phyloP scores from a whole-genome alignment of 1,284 basidiomycete genomes.

The Cutaneotrichosporon sp. region DNA sequence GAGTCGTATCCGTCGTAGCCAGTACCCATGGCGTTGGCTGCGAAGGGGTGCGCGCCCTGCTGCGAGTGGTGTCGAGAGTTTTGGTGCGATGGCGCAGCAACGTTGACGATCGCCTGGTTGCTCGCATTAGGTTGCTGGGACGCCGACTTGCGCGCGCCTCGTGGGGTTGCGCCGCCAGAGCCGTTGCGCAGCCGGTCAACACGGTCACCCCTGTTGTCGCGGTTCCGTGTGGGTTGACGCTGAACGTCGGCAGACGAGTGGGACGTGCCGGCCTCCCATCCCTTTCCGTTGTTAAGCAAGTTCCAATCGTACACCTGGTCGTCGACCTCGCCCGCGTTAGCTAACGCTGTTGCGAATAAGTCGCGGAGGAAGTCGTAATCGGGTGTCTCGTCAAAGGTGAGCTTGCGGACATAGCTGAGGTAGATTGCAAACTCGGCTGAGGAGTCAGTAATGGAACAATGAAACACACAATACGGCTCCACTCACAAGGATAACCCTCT shows the following conservation, averaged over 20 bases:
- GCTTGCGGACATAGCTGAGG: slow-evolving; percentile 92
- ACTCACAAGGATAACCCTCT: slow-evolving; percentile 82
- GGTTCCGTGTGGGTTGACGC: slow-evolving; percentile 36
- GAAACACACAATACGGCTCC: background rate
- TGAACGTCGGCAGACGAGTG: slow-evolving; percentile 25
- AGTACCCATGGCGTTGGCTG: slow-evolving; percentile 18
- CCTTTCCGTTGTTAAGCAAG: slow-evolving; percentile 80
- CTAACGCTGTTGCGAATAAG: slow-evolving; percentile 83
- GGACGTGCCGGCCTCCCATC: slow-evolving; percentile 74
- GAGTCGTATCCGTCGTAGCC: slow-evolving; percentile 34
- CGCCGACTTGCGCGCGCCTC: slow-evolving; percentile 39
- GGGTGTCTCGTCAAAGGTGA: slow-evolving; percentile 92
- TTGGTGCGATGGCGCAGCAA: slow-evolving; percentile 41
- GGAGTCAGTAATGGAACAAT: slow-evolving; percentile 5
- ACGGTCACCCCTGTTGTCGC: slow-evolving; percentile 44
- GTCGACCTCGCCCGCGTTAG: slow-evolving; percentile 79
- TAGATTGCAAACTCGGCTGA: slow-evolving; percentile 89
- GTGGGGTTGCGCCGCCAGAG: slow-evolving; percentile 30
- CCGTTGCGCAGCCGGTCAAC: slow-evolving; percentile 49
- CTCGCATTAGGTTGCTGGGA: slow-evolving; percentile 44
- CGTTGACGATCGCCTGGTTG: slow-evolving; percentile 49
- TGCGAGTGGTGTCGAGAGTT: slow-evolving; percentile 43
- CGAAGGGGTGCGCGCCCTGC: slow-evolving; percentile 46
- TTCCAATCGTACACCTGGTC: slow-evolving; percentile 91
- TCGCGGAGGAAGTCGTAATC: slow-evolving; percentile 95